Base-by-base conservation (phyloP, 2,329 filamentous ascomycete species). In the Fusarium pseudocircinatum region DNA sequence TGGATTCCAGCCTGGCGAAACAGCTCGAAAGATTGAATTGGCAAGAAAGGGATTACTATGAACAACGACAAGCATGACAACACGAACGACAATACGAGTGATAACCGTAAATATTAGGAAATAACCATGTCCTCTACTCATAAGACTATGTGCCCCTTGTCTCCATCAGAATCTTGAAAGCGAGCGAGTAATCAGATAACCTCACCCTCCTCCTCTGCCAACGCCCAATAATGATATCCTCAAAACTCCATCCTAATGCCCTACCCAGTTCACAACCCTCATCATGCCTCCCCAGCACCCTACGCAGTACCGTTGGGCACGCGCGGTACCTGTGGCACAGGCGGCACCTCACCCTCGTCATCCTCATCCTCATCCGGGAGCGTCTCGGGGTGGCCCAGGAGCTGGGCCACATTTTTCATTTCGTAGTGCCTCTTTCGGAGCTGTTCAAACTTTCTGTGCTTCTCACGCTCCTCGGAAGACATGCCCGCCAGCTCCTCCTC, bases 351-450 rank as follows among this genome's bases (percentile, higher is more conserved):
- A 14, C 90, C 89, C 2, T 88, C 86, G 14, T 91, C 89, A 4
- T 89, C 88, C 20, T 90, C 89, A 49, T 91, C 90, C 46, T 89
- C 50, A 30, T 54, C 90, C 54, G 90, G 89, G 52, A 92, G 78
- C 7, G 89, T 85, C 78, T 93, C 91, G 7, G 92, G 90, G 78
- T 94, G 92, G 20, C 94, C 95, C 74, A 99, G 89, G 60, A 98
- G 84, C 79, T 92, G 90, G 78, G 96, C 97, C 66, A 98, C 95
- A 79, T 96, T 93, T 84, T 90, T 94, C 96, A 99, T 99, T 87
- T 99, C 96, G 83, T 99, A 99, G 83, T 99, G 96, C 86, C 92
- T 96, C 91, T 96, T 98, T 79, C 96, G 90, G 86, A 94, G 88
- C 84, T 94, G 88, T 85, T 98, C 95, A 82, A 99, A 99, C 81